A percentile compares a stretch with the other conserved stretches of the same genome.
Conservation (phyloP, 208 protist species). For the Entamoeba histolytica region DNA sequence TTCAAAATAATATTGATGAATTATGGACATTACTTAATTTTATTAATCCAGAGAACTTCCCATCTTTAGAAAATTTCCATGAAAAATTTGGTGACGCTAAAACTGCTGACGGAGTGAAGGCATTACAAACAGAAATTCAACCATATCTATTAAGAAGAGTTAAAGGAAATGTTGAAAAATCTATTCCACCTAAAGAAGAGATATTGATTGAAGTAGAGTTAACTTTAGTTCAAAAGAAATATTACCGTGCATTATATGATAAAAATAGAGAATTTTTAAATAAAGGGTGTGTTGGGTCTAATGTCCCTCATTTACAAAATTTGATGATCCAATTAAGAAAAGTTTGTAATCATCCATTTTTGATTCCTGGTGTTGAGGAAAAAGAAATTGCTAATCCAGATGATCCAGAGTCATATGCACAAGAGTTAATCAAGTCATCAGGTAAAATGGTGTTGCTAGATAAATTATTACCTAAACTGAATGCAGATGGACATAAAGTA, state of each 20-base stretch:
- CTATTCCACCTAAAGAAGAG: slow-evolving; percentile 54
- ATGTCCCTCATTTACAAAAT: slow-evolving; percentile 38
- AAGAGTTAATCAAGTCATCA: slow-evolving; percentile 1
- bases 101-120: background rate
- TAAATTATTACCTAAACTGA: slow-evolving; percentile 14
- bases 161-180: slow-evolving; percentile 78
- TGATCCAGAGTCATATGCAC: background rate
- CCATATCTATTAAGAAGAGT: slow-evolving; percentile 60
- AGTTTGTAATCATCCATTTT: slow-evolving; percentile 64
- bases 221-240: slow-evolving; percentile 37
- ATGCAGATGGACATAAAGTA: slow-evolving; percentile 21
- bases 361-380: slow-evolving; percentile 3
- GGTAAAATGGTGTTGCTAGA: slow-evolving; percentile 32
- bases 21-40: slow-evolving; percentile 15
- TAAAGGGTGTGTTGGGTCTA: slow-evolving; percentile 7
- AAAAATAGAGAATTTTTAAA: slow-evolving; percentile 35
- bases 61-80: slow-evolving; percentile 8
- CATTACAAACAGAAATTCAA: slow-evolving; percentile 28
- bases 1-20: slow-evolving; percentile 14
- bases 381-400: background rate
- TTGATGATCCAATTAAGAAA: slow-evolving; percentile 64
- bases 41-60: background rate
- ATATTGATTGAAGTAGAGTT: slow-evolving; percentile 45
- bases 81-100: background rate
- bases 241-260: slow-evolving; percentile 45